These are phyloP conservation scores for Aegilops umbellulata DNA, from an alignment of 176 grass and related monocot genomes.

Conservation along the genomic window DNA sequence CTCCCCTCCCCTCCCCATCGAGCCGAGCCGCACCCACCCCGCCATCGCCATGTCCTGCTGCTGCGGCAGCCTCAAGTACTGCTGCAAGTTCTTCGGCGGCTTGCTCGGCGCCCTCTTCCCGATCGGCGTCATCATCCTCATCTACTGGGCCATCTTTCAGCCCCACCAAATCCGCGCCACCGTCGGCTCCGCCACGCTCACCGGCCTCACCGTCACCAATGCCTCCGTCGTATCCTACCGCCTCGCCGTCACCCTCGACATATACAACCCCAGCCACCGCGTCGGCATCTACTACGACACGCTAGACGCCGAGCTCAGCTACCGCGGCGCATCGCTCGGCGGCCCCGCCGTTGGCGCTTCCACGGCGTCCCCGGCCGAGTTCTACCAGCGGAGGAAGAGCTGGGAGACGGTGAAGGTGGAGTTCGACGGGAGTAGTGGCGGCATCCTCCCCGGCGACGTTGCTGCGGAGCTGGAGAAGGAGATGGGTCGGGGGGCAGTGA, in stretches of 20 bases:
- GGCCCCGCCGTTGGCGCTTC: conserved; percentile 16
- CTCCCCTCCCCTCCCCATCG: neutral
- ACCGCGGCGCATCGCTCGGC: conserved; percentile 28
- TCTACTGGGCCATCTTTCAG: conserved; percentile 54
- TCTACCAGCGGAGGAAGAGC: conserved; percentile 42
- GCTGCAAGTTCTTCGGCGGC: neutral
- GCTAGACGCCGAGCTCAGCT: conserved; percentile 35
- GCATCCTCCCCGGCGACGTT: conserved; percentile 4
- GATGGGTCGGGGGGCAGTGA: neutral
- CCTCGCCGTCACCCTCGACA: conserved; percentile 35
- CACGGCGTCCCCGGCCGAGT: conserved; percentile 16
- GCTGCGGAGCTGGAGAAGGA: neutral
- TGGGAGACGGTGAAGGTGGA: conserved; percentile 26
- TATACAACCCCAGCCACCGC: conserved; percentile 62
- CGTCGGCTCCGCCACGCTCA: conserved; percentile 41
- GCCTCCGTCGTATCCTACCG: conserved; percentile 34
- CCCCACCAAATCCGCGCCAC: conserved; percentile 48
- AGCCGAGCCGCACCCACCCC: neutral
- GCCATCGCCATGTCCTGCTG: neutral
- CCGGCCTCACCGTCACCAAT: conserved; percentile 46
- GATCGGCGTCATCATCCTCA: conserved; percentile 2
- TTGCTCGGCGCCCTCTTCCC: neutral
- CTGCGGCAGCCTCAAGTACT: neutral
- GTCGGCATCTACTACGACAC: conserved; percentile 68
- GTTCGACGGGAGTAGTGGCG: conserved; percentile 6